Percentiles rank a stretch among this genome's conserved stretches.
Conservation (phyloP, 2,329 filamentous ascomycete species). For the Emmonsia crescens region DNA sequence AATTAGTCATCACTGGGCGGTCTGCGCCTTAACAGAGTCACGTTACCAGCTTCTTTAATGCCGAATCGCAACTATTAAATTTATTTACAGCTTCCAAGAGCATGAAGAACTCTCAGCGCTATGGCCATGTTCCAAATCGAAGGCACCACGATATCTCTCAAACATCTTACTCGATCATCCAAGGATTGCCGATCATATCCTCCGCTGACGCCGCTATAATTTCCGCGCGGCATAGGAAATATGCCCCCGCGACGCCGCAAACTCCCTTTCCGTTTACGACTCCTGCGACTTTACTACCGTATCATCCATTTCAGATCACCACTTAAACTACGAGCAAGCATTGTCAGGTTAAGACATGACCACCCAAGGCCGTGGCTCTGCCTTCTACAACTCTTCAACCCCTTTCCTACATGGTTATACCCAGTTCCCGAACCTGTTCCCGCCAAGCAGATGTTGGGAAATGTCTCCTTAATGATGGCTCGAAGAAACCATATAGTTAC, state of each 20-base stretch:
- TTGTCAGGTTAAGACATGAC: conserved; percentile 14
- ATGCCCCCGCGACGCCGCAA: not conserved
- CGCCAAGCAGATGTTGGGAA: conserved; percentile 9
- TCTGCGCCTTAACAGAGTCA: not conserved
- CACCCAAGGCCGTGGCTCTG: conserved; percentile 14
- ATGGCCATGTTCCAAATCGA: not conserved
- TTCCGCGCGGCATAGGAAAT: not conserved
- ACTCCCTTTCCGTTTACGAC: not conserved
- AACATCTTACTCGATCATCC: not conserved
- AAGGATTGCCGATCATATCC: not conserved
- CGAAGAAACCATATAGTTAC: conserved; percentile 6
- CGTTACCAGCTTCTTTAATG: not conserved
- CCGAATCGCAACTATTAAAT: not conserved
- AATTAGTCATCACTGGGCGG: not conserved
- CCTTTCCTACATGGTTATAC: conserved; percentile 10
- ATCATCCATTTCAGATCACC: conserved; percentile 7
- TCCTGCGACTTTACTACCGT: not conserved
- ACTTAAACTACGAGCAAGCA: conserved; percentile 15
- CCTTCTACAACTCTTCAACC: conserved; percentile 17
- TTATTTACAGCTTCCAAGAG: not conserved
- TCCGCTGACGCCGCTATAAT: not conserved
- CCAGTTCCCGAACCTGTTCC: conserved; percentile 14
- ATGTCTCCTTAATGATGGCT: conserved; percentile 7
- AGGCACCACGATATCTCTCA: not conserved
- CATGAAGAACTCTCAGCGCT: not conserved